Base-by-base conservation (phyloP, 805 yeast genomes). In the Suhomyces sp. region DNA sequence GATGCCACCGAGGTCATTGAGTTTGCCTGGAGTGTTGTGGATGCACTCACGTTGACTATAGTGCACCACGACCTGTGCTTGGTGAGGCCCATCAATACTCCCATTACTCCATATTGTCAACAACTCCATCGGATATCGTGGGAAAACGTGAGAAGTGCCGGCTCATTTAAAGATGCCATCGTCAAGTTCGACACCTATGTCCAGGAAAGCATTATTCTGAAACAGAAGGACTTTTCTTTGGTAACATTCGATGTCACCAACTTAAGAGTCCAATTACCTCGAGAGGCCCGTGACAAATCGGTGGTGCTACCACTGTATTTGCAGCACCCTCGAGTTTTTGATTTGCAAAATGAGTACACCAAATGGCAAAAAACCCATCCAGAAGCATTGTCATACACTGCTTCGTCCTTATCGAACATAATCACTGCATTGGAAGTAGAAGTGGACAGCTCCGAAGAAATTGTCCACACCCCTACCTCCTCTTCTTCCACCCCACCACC, bases 231-330 rank as follows among this genome's bases (percentile, higher is more conserved):
- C 25, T 81, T 85, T 54, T 67, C 79, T 3, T 76, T 88, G 46
- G 80, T 88, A 31, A 72, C 88, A 1, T 66, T 77, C 42, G 77
- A 79, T 50, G 70, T 82, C 8, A 79, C 83, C 81, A 81, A 81
- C 49, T 63, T 88, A 31, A 72, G 88, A 40, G 90, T 90, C 31
- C 83, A 81, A 51, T 62, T 90, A 22, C 83, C 84, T 9, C 72
- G 95, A 31, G 95, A 88, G 55, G 86, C 95, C 6, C 69, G 87
- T 25, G 95, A 86, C 53, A 78, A 83, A 53, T 73, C 77, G 8
- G 79, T 83, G 38, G 73, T 70, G 4, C 68, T 88, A 37, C 96
- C 96, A 0, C 68, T 75, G 4, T 86, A 82, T 54, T 61, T 90
- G 39, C 86, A 81, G 54, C 81, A 81, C 45, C 84, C 96, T 3